A percentile compares a stretch with the other conserved stretches of the same genome.
phyloP scores from a whole-genome alignment of 305 asterid species.

The Solanum aculeatissimum region DNA sequence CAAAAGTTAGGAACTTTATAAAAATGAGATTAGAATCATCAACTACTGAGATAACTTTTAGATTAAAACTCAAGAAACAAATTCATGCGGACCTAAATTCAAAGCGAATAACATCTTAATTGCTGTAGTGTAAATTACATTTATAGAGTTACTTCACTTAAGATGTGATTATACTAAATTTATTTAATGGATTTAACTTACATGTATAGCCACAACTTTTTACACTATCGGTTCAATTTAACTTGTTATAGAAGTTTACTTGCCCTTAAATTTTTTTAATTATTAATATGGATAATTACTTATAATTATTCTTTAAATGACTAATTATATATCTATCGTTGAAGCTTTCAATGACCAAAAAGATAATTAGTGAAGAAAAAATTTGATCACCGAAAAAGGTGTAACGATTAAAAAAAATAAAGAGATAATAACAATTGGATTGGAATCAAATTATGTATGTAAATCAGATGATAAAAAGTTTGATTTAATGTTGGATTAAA shows the following conservation, averaged over 20 bases:
- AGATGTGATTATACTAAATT: background rate
- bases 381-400: background rate
- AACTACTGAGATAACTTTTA: background rate
- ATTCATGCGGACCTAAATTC: rapidly evolving
- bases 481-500: background rate
- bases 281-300: no score
- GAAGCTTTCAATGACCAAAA: no score
- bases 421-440: background rate
- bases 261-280: no score
- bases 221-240: background rate
- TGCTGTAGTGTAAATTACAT: background rate
- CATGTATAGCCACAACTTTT: no score
- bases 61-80: background rate
- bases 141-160: background rate
- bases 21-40: background rate
- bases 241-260: background rate
- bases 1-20: background rate
- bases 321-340: no score
- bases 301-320: no score
- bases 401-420: background rate
- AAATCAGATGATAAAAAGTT: background rate
- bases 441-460: background rate
- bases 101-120: background rate
- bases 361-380: background rate
- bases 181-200: background rate